Base-by-base conservation (phyloP, 2,329 filamentous ascomycete species). In the Epichloe bromicola region DNA sequence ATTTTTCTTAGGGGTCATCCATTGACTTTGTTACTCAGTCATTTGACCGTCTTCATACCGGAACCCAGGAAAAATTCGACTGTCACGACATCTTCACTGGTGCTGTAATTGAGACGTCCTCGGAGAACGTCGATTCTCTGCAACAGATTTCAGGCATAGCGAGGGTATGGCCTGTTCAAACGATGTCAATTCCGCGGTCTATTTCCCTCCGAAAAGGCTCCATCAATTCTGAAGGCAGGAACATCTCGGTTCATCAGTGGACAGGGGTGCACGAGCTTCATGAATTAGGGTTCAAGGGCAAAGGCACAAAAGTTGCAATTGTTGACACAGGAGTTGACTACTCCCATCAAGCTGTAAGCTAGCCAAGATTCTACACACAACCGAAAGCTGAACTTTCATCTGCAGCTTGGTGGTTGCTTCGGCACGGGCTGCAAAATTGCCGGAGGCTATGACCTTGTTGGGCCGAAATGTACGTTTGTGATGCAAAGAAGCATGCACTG, bases 241-340 rank as follows among this genome's bases (percentile, higher is more conserved):
- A 70, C 42, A 36, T 43, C 17, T 46, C 52, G n/a, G 49, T 49
- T 34, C 59, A 61, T 37, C 51, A 38, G 15, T 65, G 64, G 60
- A 71, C 68, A 4, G 67, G 67, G 3, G 68, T 71, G 1, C 63
- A 68, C 20, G 63, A 59, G 48, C 60, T 70, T 2, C 69, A 71
- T 40, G 58, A 59, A 17, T 55, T 57, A n/a, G 68, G 68, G 2
- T 63, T 69, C 15, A 57, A 61, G 8, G 69, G 69, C 3, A 65
- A 64, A 42, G 68, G 67, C 1, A 65, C 61, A 14, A 69, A 61
- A 36, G 58, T 71, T 36, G 68, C 67, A 8, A 58, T 71, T 30
- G 63, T 71, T 39, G 69, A 71, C 49, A 68, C 67, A 1, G 68
- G 68, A 0, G 58, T 70, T 30, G 66, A 70, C 47, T 71, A 71